Percentiles rank a stretch among this genome's conserved stretches.
These are phyloP conservation scores for Wallacemonas sp. DNA, from an alignment of 208 protist species.

Conservation along the genomic window DNA sequence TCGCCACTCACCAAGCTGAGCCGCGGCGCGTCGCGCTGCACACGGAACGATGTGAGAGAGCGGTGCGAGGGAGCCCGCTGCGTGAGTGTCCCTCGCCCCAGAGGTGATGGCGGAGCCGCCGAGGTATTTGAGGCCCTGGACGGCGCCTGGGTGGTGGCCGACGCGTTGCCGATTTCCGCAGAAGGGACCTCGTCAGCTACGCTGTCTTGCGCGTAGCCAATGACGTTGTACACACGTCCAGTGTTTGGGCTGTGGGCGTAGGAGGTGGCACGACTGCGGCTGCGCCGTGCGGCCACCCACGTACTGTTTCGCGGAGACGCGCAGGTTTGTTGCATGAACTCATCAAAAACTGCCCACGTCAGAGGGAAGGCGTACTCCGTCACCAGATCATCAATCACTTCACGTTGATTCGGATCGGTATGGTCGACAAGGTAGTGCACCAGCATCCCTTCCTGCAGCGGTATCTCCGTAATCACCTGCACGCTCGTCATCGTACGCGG, in stretches of 20 bases:
- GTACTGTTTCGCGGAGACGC: neutral
- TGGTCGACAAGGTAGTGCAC: constrained; percentile 13
- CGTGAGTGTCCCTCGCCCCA: too few species aligned
- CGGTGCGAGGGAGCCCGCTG: neutral
- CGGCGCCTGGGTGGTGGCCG: too few species aligned
- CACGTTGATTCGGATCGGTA: neutral
- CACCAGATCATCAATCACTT: constrained; percentile 9
- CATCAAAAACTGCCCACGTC: constrained; percentile 7
- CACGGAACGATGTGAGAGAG: constrained; percentile 2
- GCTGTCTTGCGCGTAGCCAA: neutral
- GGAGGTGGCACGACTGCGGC: constrained; percentile 6
- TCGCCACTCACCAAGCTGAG: neutral
- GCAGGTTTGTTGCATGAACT: neutral
- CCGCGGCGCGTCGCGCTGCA: neutral
- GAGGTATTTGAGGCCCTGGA: too few species aligned
- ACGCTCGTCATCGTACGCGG: neutral
- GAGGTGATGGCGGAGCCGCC: too few species aligned
- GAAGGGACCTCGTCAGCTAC: too few species aligned
- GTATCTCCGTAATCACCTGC: constrained; percentile 14
- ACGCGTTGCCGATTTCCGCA: too few species aligned
- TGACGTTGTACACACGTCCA: neutral
- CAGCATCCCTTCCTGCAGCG: constrained; percentile 10
- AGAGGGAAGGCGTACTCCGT: constrained; percentile 15
- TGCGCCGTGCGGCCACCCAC: constrained; percentile 1
- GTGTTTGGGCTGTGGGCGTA: constrained; percentile 5